Percentiles rank a stretch among this genome's conserved stretches.
These are phyloP conservation scores for Kluyveromyces sp. DNA, from an alignment of 1,139 yeast genomes.

Conservation along the genomic window DNA sequence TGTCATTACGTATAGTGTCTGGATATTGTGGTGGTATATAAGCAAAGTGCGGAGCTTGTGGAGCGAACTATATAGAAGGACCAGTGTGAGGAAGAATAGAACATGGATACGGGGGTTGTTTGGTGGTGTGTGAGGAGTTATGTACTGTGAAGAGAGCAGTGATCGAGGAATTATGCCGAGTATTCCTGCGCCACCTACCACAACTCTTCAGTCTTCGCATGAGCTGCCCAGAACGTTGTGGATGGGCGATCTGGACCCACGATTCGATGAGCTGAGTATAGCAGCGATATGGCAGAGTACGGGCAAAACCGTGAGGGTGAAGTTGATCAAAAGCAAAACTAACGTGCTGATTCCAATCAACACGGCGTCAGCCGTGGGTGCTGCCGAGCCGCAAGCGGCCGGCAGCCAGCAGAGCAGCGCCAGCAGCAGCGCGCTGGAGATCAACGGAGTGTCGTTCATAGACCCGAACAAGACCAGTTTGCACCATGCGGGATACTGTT, in stretches of 20 bases:
- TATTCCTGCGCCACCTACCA: slow-evolving; percentile 43
- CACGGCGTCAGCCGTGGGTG: slow-evolving; percentile 16
- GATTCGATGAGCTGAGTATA: slow-evolving; percentile 71
- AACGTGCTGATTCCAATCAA: slow-evolving; percentile 30
- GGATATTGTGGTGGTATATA: too few relatives aligned
- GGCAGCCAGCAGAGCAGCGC: background rate
- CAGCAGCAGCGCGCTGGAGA: slow-evolving; percentile 18
- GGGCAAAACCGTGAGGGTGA: slow-evolving; percentile 47
- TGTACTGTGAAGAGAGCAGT: too few relatives aligned
- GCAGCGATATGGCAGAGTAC: slow-evolving; percentile 57
- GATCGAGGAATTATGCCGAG: slow-evolving; percentile 4
- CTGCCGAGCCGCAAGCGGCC: slow-evolving; percentile 7
- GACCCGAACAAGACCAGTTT: slow-evolving; percentile 32
- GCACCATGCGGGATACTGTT: slow-evolving; percentile 72
- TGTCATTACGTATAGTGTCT: too few relatives aligned
- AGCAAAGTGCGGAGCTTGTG: too few relatives aligned
- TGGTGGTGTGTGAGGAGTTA: too few relatives aligned
- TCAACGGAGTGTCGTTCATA: slow-evolving; percentile 30
- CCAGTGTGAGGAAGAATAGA: too few relatives aligned
- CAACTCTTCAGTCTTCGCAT: slow-evolving; percentile 35
- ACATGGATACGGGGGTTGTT: too few relatives aligned
- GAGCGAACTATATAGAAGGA: too few relatives aligned
- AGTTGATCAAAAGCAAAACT: slow-evolving; percentile 51
- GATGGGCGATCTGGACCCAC: slow-evolving; percentile 94
- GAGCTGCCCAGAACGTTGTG: slow-evolving; percentile 58